These are phyloP conservation scores for Evernia prunastri DNA, from an alignment of 495 filamentous ascomycete species.

Conservation along the genomic window DNA sequence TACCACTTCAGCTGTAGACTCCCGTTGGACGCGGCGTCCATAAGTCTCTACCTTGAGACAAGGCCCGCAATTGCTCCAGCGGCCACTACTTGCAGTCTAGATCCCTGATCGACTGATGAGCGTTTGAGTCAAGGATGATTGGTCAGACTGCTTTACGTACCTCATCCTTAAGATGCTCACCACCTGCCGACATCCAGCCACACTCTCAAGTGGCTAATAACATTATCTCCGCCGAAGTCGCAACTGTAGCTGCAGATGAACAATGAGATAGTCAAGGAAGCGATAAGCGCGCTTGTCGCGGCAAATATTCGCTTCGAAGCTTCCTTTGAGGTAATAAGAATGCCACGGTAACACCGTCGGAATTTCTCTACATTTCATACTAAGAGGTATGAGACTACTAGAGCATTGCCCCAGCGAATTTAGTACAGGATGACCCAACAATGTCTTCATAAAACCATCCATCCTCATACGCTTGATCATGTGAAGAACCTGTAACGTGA, in stretches of 20 bases:
- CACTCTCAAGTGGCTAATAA: slow-evolving; percentile 6
- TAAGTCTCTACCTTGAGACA: slow-evolving; percentile 60
- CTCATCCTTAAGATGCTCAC: slow-evolving; percentile 83
- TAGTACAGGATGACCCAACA: not conserved
- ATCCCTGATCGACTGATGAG: slow-evolving; percentile 51
- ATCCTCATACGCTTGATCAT: not conserved
- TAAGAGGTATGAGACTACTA: too few relatives aligned
- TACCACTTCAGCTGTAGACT: not conserved
- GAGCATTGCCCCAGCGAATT: not conserved
- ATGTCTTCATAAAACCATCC: not conserved
- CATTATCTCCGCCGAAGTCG: not conserved
- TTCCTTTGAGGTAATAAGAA: too few relatives aligned
- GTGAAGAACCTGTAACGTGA: not conserved
- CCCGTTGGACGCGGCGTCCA: not conserved
- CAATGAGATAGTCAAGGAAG: too few relatives aligned
- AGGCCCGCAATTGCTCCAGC: slow-evolving; percentile 86
- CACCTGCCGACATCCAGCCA: slow-evolving; percentile 69
- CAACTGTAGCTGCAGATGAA: not conserved
- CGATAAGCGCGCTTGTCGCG: not conserved
- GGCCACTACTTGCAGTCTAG: slow-evolving; percentile 68
- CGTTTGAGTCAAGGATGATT: not conserved
- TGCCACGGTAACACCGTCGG: too few relatives aligned
- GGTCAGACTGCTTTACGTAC: slow-evolving; percentile 35
- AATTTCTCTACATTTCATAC: too few relatives aligned
- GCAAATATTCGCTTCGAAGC: not conserved